Base-by-base conservation (phyloP, 2,329 filamentous ascomycete genomes). In the Curvularia hawaiiensis region DNA sequence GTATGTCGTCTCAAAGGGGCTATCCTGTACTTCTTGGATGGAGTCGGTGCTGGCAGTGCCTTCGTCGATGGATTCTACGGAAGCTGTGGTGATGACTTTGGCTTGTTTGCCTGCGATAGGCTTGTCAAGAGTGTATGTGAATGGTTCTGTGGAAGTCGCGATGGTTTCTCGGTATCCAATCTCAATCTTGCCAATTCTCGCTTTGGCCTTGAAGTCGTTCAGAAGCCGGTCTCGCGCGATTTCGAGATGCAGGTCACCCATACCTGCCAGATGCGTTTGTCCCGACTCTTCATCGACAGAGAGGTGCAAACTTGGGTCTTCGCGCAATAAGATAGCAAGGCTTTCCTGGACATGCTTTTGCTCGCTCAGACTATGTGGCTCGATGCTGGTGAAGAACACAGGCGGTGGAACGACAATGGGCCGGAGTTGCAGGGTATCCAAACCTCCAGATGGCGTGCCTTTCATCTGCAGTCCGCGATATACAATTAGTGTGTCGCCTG, bases 171-270 rank as follows among this genome's bases (percentile, higher is more conserved):
- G 89, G 77, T 98, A 99, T 65, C 96, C 92, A 59, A 99, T 97
- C 68, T 97, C 91, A 61, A 99, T 96, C 52, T 88, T 88, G 12
- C 94, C 93, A 81, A 97, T 97, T 18, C 79, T 88, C 61, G 82
- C 92, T 83, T 86, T 97, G 75, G 82, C 92, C 74, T 95, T 96
- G 78, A 97, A 89, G 70, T 96, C 92, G 51, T 91, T 90, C 63
- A 95, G 87, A 10, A 99, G 85, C 43, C 93, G 86, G 75, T 98
- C 91, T 49, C 92, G 83, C 0, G 94, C 93, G 48, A 99, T 95
- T 68, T 99, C 95, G 0, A 99, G 83, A 76, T 99, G 95, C 28
- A 99, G 84, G 69, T 96, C 92, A 8, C 95, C 95, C 95, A 99
- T 98, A 4, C 95, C 95, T 52, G 93, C 93, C 0, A 99, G 83